Conservation (phyloP, 2,329 filamentous ascomycete genomes). For the Ceratocystis cubensis region DNA sequence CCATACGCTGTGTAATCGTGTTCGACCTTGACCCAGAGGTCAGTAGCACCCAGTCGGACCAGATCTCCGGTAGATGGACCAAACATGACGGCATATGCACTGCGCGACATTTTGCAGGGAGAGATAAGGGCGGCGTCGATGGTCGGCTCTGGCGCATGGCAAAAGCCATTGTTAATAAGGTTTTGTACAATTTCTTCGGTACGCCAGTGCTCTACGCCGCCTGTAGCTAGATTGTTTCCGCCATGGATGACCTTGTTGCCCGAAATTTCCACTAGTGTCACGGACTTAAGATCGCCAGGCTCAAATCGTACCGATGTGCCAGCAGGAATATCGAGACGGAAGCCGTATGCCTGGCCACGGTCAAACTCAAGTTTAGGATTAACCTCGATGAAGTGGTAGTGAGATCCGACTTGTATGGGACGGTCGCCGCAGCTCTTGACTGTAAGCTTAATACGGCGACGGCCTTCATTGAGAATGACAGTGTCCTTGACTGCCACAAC, state of each 20-base stretch:
- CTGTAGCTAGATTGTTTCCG: slow-evolving; percentile 68
- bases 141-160: slow-evolving; percentile 57
- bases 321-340: slow-evolving; percentile 75
- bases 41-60: slow-evolving; percentile 69
- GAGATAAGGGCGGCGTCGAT: slow-evolving; percentile 43
- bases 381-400: slow-evolving; percentile 94
- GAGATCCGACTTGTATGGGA: slow-evolving; percentile 83
- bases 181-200: slow-evolving; percentile 53
- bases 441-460: slow-evolving; percentile 58
- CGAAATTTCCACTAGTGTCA: slow-evolving; percentile 77
- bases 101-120: slow-evolving; percentile 58
- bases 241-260: slow-evolving; percentile 70
- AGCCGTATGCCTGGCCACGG: slow-evolving; percentile 68
- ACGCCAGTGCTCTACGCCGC: slow-evolving; percentile 52
- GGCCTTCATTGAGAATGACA: slow-evolving; percentile 59
- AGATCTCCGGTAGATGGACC: slow-evolving; percentile 80
- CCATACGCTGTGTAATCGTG: slow-evolving; percentile 74
- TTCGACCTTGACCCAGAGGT: slow-evolving; percentile 85
- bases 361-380: slow-evolving; percentile 87
- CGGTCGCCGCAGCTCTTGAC: slow-evolving; percentile 81
- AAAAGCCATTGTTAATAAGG: slow-evolving; percentile 62
- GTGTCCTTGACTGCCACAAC: slow-evolving; percentile 57
- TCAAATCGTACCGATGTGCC: slow-evolving; percentile 90
- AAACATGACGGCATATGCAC: slow-evolving; percentile 78
- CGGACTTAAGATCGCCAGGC: slow-evolving; percentile 82